These are phyloP conservation scores for Tephrocybe sp. DNA, from an alignment of 768 basidiomycete genomes.

Conservation along the genomic window DNA sequence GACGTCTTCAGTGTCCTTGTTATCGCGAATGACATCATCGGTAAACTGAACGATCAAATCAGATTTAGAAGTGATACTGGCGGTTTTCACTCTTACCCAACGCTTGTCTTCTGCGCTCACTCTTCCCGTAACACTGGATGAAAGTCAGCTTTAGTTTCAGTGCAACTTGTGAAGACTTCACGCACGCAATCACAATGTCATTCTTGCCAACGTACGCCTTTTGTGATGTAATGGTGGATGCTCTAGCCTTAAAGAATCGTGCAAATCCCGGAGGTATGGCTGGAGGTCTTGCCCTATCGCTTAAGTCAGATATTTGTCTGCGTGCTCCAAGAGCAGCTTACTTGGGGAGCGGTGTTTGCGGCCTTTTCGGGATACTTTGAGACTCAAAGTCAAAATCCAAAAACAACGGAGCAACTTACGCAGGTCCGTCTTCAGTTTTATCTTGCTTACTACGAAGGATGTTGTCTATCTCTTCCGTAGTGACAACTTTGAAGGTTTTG, in stretches of 20 bases:
- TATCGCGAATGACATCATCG: constrained; percentile 1
- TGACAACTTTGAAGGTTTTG: too few species aligned
- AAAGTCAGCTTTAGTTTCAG: neutral
- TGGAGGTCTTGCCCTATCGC: too few species aligned
- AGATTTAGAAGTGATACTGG: neutral
- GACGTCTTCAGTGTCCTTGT: neutral
- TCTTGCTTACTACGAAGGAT: too few species aligned
- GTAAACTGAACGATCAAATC: constrained; percentile 10
- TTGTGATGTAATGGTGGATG: neutral
- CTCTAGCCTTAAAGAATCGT: constrained; percentile 6
- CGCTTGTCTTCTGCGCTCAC: constrained; percentile 9
- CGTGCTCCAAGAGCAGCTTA: too few species aligned
- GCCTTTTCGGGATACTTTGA: too few species aligned
- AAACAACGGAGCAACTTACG: too few species aligned
- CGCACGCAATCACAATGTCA: constrained; percentile 12
- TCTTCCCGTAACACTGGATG: constrained; percentile 8
- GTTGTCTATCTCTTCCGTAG: too few species aligned
- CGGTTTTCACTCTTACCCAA: neutral
- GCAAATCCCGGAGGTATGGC: neutral
- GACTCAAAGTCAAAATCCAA: too few species aligned
- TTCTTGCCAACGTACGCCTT: neutral
- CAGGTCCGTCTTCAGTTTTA: too few species aligned
- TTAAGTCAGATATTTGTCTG: too few species aligned
- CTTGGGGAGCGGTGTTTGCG: too few species aligned
- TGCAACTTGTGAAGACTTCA: neutral